Percentiles rank a stretch among this genome's conserved stretches.
These are phyloP conservation scores for Ophiocordyceps polyrhachis-furcata DNA, from an alignment of 2,329 filamentous ascomycete genomes.

Conservation along the genomic window DNA sequence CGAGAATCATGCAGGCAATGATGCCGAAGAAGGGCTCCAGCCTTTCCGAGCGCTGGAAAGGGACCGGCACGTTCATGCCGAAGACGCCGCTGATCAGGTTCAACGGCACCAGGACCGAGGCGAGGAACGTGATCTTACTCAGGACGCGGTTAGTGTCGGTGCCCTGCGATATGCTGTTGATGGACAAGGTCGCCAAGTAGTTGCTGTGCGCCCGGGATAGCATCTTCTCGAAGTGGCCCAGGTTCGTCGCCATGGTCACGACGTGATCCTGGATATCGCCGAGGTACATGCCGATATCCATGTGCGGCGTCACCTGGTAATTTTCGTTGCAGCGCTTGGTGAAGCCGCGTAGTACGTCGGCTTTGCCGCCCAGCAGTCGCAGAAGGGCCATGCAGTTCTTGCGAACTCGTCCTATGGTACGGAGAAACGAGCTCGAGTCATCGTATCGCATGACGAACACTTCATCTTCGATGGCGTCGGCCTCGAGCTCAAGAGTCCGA, in stretches of 20 bases:
- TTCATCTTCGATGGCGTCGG: constrained; percentile 85
- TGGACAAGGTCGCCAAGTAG: constrained; percentile 84
- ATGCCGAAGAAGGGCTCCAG: constrained; percentile 37
- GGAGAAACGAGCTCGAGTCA: constrained; percentile 73
- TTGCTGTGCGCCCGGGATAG: constrained; percentile 86
- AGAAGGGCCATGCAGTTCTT: constrained; percentile 91
- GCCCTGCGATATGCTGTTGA: constrained; percentile 77
- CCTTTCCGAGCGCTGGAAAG: constrained; percentile 33
- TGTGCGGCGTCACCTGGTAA: constrained; percentile 83
- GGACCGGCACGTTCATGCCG: constrained; percentile 72
- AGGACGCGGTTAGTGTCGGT: constrained; percentile 77
- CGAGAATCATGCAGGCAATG: constrained; percentile 30
- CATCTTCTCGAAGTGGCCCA: constrained; percentile 96
- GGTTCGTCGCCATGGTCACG: constrained; percentile 95
- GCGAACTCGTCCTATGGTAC: constrained; percentile 72
- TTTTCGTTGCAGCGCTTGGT: constrained; percentile 98
- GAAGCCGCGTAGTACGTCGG: constrained; percentile 94
- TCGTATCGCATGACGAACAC: constrained; percentile 85
- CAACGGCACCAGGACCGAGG: constrained; percentile 87
- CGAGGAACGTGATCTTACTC: constrained; percentile 87
- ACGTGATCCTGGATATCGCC: constrained; percentile 98
- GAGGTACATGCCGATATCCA: constrained; percentile 91
- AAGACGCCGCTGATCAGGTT: constrained; percentile 80
- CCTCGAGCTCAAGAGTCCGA: constrained; percentile 67
- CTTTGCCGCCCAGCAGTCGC: constrained; percentile 85